Percentiles rank a stretch among this genome's conserved stretches.
These are phyloP conservation scores for Nothophoma quercina DNA, from an alignment of 2,329 filamentous ascomycete genomes.

Conservation along the genomic window DNA sequence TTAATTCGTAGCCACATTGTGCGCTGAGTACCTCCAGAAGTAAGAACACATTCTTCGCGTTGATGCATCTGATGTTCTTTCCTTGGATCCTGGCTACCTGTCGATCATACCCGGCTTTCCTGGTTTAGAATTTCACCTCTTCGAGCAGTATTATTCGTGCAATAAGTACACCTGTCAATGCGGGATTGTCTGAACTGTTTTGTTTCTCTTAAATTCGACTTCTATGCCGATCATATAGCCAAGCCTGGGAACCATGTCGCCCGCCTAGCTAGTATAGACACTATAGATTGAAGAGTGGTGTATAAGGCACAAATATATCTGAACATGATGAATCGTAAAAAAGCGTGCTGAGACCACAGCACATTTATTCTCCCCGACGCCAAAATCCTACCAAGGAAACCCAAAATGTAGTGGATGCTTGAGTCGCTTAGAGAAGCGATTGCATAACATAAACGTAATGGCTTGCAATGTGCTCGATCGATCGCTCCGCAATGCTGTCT, in stretches of 20 bases:
- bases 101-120: no score
- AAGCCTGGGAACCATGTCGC: slow-evolving; percentile 9
- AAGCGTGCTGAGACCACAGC: slow-evolving; percentile 3
- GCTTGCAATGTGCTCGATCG: not conserved
- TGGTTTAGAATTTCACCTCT: no score
- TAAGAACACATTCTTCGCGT: no score
- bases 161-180: no score
- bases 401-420: slow-evolving; percentile 13
- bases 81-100: no score
- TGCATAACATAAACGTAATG: not conserved
- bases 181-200: not conserved
- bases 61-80: no score
- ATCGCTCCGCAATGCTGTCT: slow-evolving; percentile 14
- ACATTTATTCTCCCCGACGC: slow-evolving; percentile 1
- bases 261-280: slow-evolving; percentile 34
- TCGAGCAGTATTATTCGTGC: no score
- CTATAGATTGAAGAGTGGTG: slow-evolving; percentile 29
- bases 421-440: not conserved
- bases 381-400: slow-evolving; percentile 3
- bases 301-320: slow-evolving; percentile 34
- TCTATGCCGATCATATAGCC: slow-evolving; percentile 21
- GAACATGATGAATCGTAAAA: slow-evolving; percentile 19
- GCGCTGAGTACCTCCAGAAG: no score
- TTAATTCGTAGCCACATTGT: no score
- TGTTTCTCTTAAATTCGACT: slow-evolving; percentile 10